These are phyloP conservation scores for Ogataea nitratoaversa DNA, from an alignment of 805 yeast genomes.

Conservation along the genomic window DNA sequence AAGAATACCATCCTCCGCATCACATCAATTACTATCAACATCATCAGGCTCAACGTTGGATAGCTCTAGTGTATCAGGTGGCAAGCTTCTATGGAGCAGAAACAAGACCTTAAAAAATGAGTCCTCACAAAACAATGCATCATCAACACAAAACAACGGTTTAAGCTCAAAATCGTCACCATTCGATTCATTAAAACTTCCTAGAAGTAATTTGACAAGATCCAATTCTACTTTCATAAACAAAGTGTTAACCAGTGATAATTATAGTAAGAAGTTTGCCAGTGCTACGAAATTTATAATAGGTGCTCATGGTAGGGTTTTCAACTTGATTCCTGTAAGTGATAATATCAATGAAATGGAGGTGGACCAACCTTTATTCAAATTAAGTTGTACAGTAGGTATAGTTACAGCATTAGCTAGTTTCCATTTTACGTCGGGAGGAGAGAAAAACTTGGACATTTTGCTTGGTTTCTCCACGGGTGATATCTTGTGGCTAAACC, in stretches of 20 bases:
- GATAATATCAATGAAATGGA: slow-evolving; percentile 37
- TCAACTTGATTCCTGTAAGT: slow-evolving; percentile 42
- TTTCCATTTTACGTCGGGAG: slow-evolving; percentile 22
- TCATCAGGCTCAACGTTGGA: slow-evolving; percentile 1
- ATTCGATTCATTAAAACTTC: slow-evolving; percentile 22
- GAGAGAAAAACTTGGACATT: slow-evolving; percentile 43
- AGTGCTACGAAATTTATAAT: slow-evolving; percentile 33
- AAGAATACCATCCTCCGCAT: not conserved
- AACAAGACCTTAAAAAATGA: too few species aligned
- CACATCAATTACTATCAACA: slow-evolving; percentile 1
- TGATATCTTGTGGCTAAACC: slow-evolving; percentile 60
- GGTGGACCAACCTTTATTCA: slow-evolving; percentile 39
- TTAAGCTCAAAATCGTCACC: not conserved
- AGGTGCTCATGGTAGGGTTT: slow-evolving; percentile 45
- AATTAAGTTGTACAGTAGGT: slow-evolving; percentile 37
- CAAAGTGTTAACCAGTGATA: slow-evolving; percentile 30
- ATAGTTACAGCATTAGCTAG: slow-evolving; percentile 38
- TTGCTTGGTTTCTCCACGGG: slow-evolving; percentile 63
- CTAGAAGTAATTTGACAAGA: slow-evolving; percentile 28
- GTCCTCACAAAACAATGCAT: not conserved
- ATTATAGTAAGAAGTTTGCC: slow-evolving; percentile 25
- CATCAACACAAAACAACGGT: slow-evolving; percentile 4
- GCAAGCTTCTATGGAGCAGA: slow-evolving; percentile 11
- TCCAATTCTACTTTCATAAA: slow-evolving; percentile 33
- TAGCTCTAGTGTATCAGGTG: not conserved